These are phyloP conservation scores for Bathelium albidoporum DNA, from an alignment of 495 filamentous ascomycete species.

Conservation along the genomic window DNA sequence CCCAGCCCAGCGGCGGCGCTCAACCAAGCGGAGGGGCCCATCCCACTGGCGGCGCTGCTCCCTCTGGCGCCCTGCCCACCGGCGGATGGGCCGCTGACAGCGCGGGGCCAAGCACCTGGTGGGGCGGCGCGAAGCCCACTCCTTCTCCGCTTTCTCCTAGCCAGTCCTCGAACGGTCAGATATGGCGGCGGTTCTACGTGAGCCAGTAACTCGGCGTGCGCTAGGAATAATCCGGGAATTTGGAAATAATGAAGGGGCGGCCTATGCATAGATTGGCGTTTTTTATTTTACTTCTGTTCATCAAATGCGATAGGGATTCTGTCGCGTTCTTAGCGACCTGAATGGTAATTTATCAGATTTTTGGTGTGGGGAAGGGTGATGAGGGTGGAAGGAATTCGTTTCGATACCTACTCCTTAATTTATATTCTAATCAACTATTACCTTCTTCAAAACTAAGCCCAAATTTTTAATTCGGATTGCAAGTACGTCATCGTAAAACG, in stretches of 20 bases:
- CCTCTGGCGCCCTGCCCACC: not conserved
- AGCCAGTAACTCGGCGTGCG: no score
- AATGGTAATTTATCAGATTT: not conserved
- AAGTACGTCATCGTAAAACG: no score
- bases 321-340: not conserved
- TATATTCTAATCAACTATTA: not conserved
- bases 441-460: not conserved
- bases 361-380: not conserved
- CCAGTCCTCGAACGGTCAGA: not conserved
- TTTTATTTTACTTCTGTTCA: not conserved
- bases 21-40: not conserved
- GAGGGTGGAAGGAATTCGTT: not conserved
- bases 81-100: not conserved
- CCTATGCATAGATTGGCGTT: not conserved
- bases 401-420: not conserved
- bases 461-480: not conserved
- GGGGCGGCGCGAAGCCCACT: not conserved
- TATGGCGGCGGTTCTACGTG: not conserved
- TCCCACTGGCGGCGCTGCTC: not conserved
- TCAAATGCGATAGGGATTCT: not conserved
- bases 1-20: not conserved
- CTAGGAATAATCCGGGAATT: no score
- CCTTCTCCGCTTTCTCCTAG: not conserved
- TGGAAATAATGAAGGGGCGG: not conserved
- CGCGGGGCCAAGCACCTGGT: not conserved